A percentile compares a stretch with the other conserved stretches of the same genome.
These are phyloP conservation scores for Suhomyces xylopsoci DNA, from an alignment of 805 yeast species.

Conservation along the genomic window DNA sequence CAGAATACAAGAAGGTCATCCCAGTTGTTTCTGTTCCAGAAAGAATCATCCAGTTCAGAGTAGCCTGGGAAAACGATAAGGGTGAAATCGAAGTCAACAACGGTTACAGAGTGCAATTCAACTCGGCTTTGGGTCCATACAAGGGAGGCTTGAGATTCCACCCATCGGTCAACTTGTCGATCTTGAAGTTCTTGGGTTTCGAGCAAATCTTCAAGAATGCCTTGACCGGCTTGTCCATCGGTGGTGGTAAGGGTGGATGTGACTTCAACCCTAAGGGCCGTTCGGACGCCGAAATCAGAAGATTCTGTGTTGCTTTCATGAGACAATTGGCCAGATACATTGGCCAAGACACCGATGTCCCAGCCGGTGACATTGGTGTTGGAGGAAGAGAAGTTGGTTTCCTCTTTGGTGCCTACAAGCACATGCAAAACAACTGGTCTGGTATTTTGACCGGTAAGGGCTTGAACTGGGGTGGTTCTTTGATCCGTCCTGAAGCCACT, in stretches of 20 bases:
- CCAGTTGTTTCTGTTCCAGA: slow-evolving; percentile 94
- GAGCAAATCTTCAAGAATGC: slow-evolving; percentile 99
- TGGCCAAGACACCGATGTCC: slow-evolving; percentile 96
- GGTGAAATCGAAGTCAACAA: slow-evolving; percentile 91
- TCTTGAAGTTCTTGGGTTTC: slow-evolving; percentile 93
- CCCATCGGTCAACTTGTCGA: slow-evolving; percentile 93
- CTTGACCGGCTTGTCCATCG: slow-evolving; percentile 93
- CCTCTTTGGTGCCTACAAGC: slow-evolving; percentile 96
- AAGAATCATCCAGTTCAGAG: slow-evolving; percentile 95
- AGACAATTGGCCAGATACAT: slow-evolving; percentile 92
- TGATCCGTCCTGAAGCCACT: slow-evolving; percentile 98
- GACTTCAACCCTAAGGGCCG: slow-evolving; percentile 97
- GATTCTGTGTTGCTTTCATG: slow-evolving; percentile 96
- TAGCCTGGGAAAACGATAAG: slow-evolving; percentile 94
- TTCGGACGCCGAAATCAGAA: slow-evolving; percentile 90
- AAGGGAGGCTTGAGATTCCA: slow-evolving; percentile 99
- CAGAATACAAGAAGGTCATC: slow-evolving; percentile 83
- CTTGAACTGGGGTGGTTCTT: slow-evolving; percentile 97
- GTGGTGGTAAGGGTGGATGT: slow-evolving; percentile 99
- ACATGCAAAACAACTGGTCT: slow-evolving; percentile 85
- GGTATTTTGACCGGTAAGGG: slow-evolving; percentile 99
- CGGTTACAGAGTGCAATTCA: slow-evolving; percentile 98
- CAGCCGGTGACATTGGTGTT: slow-evolving; percentile 99
- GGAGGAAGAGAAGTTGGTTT: slow-evolving; percentile 95
- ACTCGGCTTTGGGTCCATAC: slow-evolving; percentile 98